phyloP scores from a whole-genome alignment of 768 basidiomycete genomes.

The Pulveroboletus sp. region DNA sequence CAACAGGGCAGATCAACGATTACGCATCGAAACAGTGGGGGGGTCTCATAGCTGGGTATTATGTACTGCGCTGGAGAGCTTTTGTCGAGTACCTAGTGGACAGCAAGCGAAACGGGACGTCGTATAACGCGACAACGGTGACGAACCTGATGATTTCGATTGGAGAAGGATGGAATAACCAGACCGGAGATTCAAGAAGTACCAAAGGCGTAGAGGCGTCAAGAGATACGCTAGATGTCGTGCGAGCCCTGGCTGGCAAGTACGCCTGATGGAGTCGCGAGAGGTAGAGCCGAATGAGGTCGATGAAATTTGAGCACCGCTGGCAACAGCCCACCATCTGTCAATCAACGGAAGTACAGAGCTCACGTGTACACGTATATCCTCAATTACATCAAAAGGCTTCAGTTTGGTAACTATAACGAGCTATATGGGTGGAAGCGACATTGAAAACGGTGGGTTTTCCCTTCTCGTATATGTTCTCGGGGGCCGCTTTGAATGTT shows the following conservation, averaged over 20 bases:
- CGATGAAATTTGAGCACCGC: background rate
- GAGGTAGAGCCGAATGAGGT: background rate
- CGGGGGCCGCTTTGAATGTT: background rate
- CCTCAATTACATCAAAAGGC: background rate
- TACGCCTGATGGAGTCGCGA: background rate
- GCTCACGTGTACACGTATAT: background rate
- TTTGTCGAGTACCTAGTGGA: conserved; percentile 32
- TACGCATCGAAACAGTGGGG: conserved; percentile 44
- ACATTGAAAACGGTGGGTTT: background rate
- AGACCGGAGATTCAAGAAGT: conserved; percentile 14
- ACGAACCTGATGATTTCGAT: conserved; percentile 26
- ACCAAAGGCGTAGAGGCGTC: conserved; percentile 9
- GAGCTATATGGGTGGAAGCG: background rate
- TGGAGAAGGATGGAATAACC: conserved; percentile 29
- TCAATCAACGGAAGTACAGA: background rate
- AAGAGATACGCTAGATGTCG: conserved; percentile 24
- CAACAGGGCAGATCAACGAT: conserved; percentile 37
- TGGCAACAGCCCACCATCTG: background rate
- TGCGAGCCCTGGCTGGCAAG: conserved; percentile 6
- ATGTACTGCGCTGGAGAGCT: conserved; percentile 31
- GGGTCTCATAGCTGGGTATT: conserved; percentile 36
- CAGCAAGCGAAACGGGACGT: conserved; percentile 23
- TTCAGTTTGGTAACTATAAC: no score
- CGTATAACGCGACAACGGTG: conserved; percentile 28
- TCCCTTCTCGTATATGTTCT: background rate